These are phyloP conservation scores for Metarhizium guizhouense DNA, from an alignment of 2,329 filamentous ascomycete species.

Conservation along the genomic window DNA sequence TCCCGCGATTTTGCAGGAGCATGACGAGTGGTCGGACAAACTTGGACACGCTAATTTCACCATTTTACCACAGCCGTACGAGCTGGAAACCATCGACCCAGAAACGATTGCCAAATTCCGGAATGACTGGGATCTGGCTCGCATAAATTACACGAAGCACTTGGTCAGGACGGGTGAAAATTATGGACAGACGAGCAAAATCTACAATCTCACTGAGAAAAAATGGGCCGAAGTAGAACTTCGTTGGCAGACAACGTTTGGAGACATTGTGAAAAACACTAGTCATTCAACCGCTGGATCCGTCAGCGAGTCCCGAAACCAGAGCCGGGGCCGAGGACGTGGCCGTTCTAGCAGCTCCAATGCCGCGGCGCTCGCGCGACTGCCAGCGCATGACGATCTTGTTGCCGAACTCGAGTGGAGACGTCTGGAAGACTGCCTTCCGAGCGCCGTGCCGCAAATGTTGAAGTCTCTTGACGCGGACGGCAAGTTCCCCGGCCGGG, in stretches of 20 bases:
- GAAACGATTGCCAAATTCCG: constrained; percentile 54
- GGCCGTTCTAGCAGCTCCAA: constrained; percentile 31
- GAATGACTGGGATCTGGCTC: constrained; percentile 73
- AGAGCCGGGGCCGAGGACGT: constrained; percentile 30
- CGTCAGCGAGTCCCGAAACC: constrained; percentile 24
- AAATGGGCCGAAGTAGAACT: constrained; percentile 81
- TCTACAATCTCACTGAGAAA: constrained; percentile 72
- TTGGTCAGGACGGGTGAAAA: constrained; percentile 82
- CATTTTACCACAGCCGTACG: constrained; percentile 74
- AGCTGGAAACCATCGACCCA: constrained; percentile 52
- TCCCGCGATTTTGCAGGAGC: constrained; percentile 56
- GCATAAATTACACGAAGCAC: constrained; percentile 82
- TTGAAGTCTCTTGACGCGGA: constrained; percentile 59
- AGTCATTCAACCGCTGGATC: constrained; percentile 18
- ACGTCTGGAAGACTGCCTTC: constrained; percentile 44
- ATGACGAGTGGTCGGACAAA: constrained; percentile 75
- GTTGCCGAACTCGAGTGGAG: constrained; percentile 34
- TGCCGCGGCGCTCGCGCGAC: constrained; percentile 25
- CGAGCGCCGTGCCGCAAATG: constrained; percentile 59
- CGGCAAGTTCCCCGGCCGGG: constrained; percentile 80
- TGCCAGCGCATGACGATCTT: constrained; percentile 25
- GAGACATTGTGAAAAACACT: constrained; percentile 50
- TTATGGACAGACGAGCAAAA: constrained; percentile 83
- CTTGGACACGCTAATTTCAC: constrained; percentile 92
- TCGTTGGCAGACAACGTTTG: constrained; percentile 63